These are phyloP conservation scores for Vitis labrusca DNA, from an alignment of 164 flowering plant genomes.

Conservation along the genomic window DNA sequence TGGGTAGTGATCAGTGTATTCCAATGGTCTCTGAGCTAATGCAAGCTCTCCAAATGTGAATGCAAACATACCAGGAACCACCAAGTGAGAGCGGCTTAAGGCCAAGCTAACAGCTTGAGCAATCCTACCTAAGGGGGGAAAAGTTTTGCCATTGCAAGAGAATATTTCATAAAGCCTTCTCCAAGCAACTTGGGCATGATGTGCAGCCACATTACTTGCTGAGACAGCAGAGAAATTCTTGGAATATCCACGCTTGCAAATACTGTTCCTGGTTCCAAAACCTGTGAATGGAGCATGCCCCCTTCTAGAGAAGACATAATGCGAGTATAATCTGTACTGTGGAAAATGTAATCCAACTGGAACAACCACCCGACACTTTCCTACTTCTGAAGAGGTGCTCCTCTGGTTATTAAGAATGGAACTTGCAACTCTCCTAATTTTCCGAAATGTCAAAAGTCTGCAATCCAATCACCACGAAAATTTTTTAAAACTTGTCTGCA, in stretches of 20 bases:
- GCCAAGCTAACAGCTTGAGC: conserved; percentile 72
- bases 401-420: conserved; percentile 20
- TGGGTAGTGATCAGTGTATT: conserved; percentile 40
- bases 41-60: conserved; percentile 54
- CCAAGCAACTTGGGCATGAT: conserved; percentile 57
- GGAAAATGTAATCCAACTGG: conserved; percentile 22
- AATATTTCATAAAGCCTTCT: conserved; percentile 45
- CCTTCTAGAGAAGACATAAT: conserved; percentile 22
- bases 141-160: conserved; percentile 27
- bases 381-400: conserved; percentile 10
- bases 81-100: conserved; percentile 50
- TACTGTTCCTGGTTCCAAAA: conserved; percentile 18
- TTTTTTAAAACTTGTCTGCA: too few relatives aligned
- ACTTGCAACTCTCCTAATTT: conserved; percentile 28
- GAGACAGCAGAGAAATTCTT: conserved; percentile 22
- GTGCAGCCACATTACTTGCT: conserved; percentile 25
- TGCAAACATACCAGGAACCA: conserved; percentile 60
- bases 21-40: conserved; percentile 31
- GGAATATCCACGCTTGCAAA: conserved; percentile 8
- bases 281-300: conserved; percentile 17
- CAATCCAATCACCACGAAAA: conserved; percentile 7
- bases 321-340: conserved; percentile 24
- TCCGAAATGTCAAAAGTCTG: conserved; percentile 38
- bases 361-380: conserved; percentile 13
- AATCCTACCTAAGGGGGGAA: conserved; percentile 45